Base-by-base conservation (phyloP, 1,284 basidiomycete species). In the Pyrrhoderma lamaoense region DNA sequence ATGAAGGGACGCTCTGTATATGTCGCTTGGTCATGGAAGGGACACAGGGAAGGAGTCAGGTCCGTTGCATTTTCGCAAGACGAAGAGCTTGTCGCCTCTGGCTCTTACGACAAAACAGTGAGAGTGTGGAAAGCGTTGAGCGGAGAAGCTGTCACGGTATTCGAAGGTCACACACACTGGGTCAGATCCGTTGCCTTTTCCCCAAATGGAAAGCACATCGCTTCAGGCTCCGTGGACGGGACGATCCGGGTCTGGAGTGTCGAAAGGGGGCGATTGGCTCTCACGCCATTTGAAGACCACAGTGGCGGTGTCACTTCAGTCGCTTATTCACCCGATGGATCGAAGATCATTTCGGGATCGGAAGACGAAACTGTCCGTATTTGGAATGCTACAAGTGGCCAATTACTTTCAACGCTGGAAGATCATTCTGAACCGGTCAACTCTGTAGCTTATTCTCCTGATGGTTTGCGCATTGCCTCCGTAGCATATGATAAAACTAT, bases 391-490 rank as follows among this genome's bases (percentile, higher is more conserved):
- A n/a, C n/a, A 37, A 47, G 45, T 4, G 34, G 14, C n/a, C n/a
- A n/a, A n/a, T n/a, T n/a, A n/a, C n/a, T n/a, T n/a, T n/a, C n/a
- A n/a, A n/a, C n/a, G n/a, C 35, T 45, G 2, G 44, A 45, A 45
- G 44, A 31, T 4, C 44, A 45, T 25, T 22, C 34, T 49, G 42
- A 25, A 19, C 18, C 36, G 22, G 27, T 48, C 25, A 11, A n/a
- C 8, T 48, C n/a, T 9, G n/a, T 51, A 1, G 45, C 23, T 45
- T 45, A 31, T 36, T 51, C 49, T 8, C 45, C 59, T 53, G 49
- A 51, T 45, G 49, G 49, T n/a, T n/a, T n/a, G n/a, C n/a, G n/a
- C n/a, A n/a, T n/a, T n/a, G n/a, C n/a, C n/a, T n/a, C n/a, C n/a
- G n/a, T n/a, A n/a, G n/a, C n/a, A n/a, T n/a, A n/a, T n/a, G n/a